A percentile compares a stretch with the other conserved stretches of the same genome.
Conservation (phyloP, 768 basidiomycete genomes). For the Lactarius hatsudake region DNA sequence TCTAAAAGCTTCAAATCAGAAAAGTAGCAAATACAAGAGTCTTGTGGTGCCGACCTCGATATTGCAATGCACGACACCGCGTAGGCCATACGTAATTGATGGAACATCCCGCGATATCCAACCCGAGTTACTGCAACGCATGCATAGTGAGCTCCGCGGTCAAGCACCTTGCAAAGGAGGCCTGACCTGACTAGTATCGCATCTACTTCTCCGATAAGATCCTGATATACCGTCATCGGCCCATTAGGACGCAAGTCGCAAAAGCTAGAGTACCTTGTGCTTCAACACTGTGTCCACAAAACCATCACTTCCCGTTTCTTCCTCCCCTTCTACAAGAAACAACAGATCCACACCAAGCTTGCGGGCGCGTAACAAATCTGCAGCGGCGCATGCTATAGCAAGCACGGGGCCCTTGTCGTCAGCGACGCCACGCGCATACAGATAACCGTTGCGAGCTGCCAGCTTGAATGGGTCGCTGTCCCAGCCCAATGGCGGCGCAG, state of each 20-base stretch:
- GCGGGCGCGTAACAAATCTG: slow-evolving; percentile 67
- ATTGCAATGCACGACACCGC: slow-evolving; percentile 89
- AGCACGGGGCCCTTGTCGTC: slow-evolving; percentile 97
- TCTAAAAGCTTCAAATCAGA: slow-evolving; percentile 38
- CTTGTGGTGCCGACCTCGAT: slow-evolving; percentile 52
- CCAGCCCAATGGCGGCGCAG: slow-evolving; percentile 76
- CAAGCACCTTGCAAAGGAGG: neutral
- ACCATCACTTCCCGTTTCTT: slow-evolving; percentile 89
- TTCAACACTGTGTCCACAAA: slow-evolving; percentile 73
- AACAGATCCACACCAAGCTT: slow-evolving; percentile 84
- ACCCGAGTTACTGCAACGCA: slow-evolving; percentile 72
- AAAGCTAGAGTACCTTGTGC: slow-evolving; percentile 55
- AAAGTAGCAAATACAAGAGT: neutral
- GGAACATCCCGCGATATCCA: slow-evolving; percentile 94
- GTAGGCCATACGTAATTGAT: slow-evolving; percentile 91
- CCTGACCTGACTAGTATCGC: slow-evolving; percentile 80
- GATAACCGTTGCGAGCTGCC: slow-evolving; percentile 80
- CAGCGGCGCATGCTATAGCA: slow-evolving; percentile 86
- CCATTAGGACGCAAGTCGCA: neutral
- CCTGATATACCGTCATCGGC: slow-evolving; percentile 41
- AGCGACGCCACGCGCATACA: slow-evolving; percentile 88
- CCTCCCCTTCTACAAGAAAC: slow-evolving; percentile 93
- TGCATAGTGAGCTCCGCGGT: neutral
- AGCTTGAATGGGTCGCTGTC: slow-evolving; percentile 79
- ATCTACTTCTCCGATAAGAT: slow-evolving; percentile 81